These are phyloP conservation scores for Ustilago esculenta DNA, from an alignment of 1,284 basidiomycete species.

Conservation along the genomic window DNA sequence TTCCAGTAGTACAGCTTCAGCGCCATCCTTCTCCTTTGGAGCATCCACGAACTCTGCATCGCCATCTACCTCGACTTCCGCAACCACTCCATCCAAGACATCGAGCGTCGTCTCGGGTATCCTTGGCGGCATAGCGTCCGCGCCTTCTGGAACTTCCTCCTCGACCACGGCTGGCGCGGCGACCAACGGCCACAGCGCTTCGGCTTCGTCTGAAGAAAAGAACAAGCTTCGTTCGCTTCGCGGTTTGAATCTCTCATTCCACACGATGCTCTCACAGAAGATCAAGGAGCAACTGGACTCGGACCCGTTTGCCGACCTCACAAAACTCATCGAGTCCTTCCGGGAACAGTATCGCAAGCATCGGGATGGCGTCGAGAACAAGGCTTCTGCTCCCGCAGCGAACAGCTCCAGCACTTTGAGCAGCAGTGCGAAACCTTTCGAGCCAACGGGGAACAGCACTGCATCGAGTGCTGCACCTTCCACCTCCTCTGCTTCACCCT, in stretches of 20 bases:
- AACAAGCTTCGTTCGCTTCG: slow-evolving; percentile 30
- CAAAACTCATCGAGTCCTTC: slow-evolving; percentile 22
- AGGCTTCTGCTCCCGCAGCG: slow-evolving; percentile 3
- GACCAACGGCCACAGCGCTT: slow-evolving; percentile 2
- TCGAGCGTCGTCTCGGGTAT: slow-evolving; percentile 15
- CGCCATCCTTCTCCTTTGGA: slow-evolving; percentile 3
- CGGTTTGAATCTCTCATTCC: slow-evolving; percentile 36
- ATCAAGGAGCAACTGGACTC: slow-evolving; percentile 35
- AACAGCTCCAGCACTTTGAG: slow-evolving; percentile 3
- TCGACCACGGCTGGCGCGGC: background rate
- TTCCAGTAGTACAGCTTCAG: slow-evolving; percentile 2
- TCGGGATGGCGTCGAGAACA: slow-evolving; percentile 12
- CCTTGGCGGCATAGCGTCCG: slow-evolving; percentile 10
- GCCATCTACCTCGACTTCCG: slow-evolving; percentile 5
- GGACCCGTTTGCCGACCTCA: slow-evolving; percentile 40
- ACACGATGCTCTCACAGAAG: slow-evolving; percentile 22
- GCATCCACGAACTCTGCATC: background rate
- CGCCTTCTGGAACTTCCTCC: slow-evolving; percentile 1
- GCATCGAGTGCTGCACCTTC: slow-evolving; percentile 2
- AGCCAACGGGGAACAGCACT: slow-evolving; percentile 21
- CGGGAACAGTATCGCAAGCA: slow-evolving; percentile 39
- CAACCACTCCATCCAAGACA: slow-evolving; percentile 18
- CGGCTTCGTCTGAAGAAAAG: slow-evolving; percentile 9
- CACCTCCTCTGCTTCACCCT: slow-evolving; percentile 1
- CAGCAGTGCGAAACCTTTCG: slow-evolving; percentile 10